phyloP scores from a whole-genome alignment of 176 grass and related monocot genomes.

The Saccharum spontaneum region DNA sequence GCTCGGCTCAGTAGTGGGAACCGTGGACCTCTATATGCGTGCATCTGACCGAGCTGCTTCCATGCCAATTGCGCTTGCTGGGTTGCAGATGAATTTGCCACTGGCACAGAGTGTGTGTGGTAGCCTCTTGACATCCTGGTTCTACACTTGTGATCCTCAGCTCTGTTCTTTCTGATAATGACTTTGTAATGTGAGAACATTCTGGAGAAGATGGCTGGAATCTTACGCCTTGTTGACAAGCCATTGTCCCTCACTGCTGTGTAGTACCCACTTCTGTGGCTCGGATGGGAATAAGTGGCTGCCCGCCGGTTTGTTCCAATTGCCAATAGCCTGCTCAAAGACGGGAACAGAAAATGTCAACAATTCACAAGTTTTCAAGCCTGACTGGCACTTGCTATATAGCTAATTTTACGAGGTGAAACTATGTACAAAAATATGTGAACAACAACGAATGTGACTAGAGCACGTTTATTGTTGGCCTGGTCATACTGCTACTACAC shows the following conservation, averaged over 20 bases:
- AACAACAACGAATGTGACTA: not conserved
- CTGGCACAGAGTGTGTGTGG: slow-evolving; percentile 27
- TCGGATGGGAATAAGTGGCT: slow-evolving; percentile 54
- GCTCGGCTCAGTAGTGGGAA: slow-evolving; percentile 50
- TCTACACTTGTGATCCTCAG: slow-evolving; percentile 38
- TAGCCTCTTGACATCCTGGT: slow-evolving; percentile 45
- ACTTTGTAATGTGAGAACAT: slow-evolving; percentile 66
- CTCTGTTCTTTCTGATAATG: slow-evolving; percentile 33
- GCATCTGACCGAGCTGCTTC: slow-evolving; percentile 52
- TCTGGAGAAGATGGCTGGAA: slow-evolving; percentile 50
- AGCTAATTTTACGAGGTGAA: not conserved
- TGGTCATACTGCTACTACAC: not conserved
- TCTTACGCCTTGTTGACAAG: slow-evolving; percentile 35
- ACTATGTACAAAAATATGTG: not conserved
- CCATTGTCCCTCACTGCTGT: slow-evolving; percentile 50
- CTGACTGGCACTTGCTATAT: not conserved
- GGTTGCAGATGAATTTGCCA: slow-evolving; percentile 40
- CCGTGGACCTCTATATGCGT: slow-evolving; percentile 26
- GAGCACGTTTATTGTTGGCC: not conserved
- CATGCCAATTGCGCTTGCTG: slow-evolving; percentile 58
- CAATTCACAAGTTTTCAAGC: slow-evolving; percentile 3
- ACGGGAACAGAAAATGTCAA: slow-evolving; percentile 5
- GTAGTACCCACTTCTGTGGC: slow-evolving; percentile 32
- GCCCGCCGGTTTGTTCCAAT: slow-evolving; percentile 55
- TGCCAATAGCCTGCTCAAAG: slow-evolving; percentile 60